Evolutionary conservation across 2,329 filamentous ascomycete species (phyloP).

Genomic region (Ophiocordyceps camponoti-leonardi): DNA sequence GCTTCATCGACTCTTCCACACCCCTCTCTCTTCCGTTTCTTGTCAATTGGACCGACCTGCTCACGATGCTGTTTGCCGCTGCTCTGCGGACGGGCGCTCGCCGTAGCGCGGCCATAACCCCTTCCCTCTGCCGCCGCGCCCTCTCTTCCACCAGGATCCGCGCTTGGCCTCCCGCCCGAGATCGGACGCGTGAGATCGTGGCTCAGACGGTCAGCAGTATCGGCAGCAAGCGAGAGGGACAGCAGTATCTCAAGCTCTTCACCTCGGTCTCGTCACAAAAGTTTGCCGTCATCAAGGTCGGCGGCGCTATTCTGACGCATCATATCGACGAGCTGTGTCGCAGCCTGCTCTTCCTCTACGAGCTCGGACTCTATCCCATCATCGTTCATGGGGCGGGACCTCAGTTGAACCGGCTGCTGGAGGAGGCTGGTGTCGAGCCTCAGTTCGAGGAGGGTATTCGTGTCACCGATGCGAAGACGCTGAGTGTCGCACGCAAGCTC

Average conservation of each 20-base stretch:
- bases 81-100: constrained; percentile 26
- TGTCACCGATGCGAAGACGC: constrained; percentile 87
- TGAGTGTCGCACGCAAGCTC: constrained; percentile 76
- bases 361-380: constrained; percentile 86
- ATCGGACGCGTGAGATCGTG: constrained; percentile 18
- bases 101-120: constrained; percentile 13
- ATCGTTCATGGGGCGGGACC: constrained; percentile 92
- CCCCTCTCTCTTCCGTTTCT: neutral
- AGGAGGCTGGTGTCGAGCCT: constrained; percentile 83
- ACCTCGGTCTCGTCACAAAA: constrained; percentile 91
- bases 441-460: constrained; percentile 94
- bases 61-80: constrained; percentile 19
- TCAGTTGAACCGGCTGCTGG: constrained; percentile 81
- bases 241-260: constrained; percentile 96
- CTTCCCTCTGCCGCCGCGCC: constrained; percentile 8
- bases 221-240: constrained; percentile 86
- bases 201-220: constrained; percentile 69
- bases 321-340: constrained; percentile 83
- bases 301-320: constrained; percentile 87
- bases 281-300: constrained; percentile 97
- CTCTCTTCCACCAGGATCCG: constrained; percentile 3
- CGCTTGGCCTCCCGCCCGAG: constrained; percentile 6
- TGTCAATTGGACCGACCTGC: constrained; percentile 9
- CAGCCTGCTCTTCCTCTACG: constrained; percentile 78
- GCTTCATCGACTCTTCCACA: neutral